These are phyloP conservation scores for Microdochium paspali DNA, from an alignment of 2,329 filamentous ascomycete species.

Conservation along the genomic window DNA sequence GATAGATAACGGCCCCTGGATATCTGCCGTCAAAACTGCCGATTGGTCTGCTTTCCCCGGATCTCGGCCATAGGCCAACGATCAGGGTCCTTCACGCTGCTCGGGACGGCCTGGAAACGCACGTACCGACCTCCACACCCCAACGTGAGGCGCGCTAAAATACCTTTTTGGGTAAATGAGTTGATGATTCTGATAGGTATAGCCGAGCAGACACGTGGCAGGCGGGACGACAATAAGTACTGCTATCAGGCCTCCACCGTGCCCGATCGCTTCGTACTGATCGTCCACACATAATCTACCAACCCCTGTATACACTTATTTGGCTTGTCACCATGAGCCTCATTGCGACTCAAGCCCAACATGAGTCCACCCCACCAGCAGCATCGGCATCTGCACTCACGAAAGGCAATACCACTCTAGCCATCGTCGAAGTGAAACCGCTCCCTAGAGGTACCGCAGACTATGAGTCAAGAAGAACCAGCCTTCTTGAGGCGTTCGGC, in stretches of 20 bases:
- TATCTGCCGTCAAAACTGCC: no score
- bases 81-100: no score
- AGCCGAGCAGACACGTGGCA: not conserved
- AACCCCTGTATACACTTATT: not conserved
- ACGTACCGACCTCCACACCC: no score
- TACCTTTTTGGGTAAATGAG: not conserved
- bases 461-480: not conserved
- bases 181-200: not conserved
- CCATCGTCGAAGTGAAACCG: no score
- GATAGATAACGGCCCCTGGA: no score
- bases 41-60: no score
- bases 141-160: no score
- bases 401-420: not conserved
- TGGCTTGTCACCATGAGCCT: not conserved
- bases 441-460: not conserved
- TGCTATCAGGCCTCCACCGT: not conserved
- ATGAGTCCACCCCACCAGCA: not conserved
- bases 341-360: not conserved
- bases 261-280: not conserved
- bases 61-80: no score
- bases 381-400: not conserved
- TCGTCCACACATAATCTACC: not conserved
- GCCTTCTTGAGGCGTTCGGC: not conserved
- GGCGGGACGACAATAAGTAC: not conserved
- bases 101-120: no score